These are phyloP conservation scores for Rhizopogon vesiculosus DNA, from an alignment of 768 basidiomycete genomes.

Conservation along the genomic window DNA sequence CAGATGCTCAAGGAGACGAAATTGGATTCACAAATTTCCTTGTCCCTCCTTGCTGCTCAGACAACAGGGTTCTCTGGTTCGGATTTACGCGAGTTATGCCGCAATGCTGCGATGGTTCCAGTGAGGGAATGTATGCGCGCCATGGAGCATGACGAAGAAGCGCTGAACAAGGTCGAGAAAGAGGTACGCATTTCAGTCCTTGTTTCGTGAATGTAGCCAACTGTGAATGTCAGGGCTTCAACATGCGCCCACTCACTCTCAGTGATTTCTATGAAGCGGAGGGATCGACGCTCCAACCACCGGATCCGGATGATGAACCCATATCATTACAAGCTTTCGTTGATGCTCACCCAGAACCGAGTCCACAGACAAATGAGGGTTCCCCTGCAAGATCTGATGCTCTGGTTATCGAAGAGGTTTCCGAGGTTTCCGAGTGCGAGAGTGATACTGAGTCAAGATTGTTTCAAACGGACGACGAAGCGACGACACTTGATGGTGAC, in stretches of 20 bases:
- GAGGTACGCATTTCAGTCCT: slow-evolving; percentile 33
- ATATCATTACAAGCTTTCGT: not conserved
- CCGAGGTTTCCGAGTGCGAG: not conserved
- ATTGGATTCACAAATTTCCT: slow-evolving; percentile 55
- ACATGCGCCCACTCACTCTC: slow-evolving; percentile 65
- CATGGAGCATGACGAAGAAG: slow-evolving; percentile 40
- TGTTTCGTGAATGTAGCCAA: not conserved
- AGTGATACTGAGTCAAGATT: not conserved
- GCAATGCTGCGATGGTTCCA: slow-evolving; percentile 91
- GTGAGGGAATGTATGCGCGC: slow-evolving; percentile 78
- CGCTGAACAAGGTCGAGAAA: slow-evolving; percentile 38
- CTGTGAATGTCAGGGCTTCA: slow-evolving; percentile 53
- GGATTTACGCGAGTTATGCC: slow-evolving; percentile 87
- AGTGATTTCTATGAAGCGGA: slow-evolving; percentile 60
- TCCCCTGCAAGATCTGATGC: not conserved
- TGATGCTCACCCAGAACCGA: not conserved
- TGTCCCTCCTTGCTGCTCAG: slow-evolving; percentile 58
- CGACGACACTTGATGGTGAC: slow-evolving; percentile 3
- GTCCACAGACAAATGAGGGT: not conserved
- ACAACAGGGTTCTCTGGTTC: slow-evolving; percentile 83
- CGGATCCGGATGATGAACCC: not conserved
- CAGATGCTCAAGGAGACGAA: slow-evolving; percentile 85
- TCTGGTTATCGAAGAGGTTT: not conserved
- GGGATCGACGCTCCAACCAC: slow-evolving; percentile 16
- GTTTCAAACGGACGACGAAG: not conserved